Percentiles rank a stretch among this genome's conserved stretches.
Evolutionary conservation across 192 early-diverging fungal genomes (phyloP).

Genomic region (Ambispora gerdemannii): DNA sequence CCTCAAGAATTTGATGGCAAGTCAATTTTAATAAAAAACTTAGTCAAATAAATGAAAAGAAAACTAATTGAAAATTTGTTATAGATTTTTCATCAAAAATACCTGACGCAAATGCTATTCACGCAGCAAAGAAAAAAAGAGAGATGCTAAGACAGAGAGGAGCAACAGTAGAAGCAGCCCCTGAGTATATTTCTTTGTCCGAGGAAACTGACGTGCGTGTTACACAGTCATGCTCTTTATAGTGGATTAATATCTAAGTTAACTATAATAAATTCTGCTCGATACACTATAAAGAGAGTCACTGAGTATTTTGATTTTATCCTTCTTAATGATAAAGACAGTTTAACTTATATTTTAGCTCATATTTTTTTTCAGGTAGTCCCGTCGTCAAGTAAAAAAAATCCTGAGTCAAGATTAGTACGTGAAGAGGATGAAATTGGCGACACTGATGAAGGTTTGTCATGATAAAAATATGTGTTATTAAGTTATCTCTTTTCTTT

Average conservation of each 20-base stretch:
- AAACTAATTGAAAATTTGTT: too few relatives aligned
- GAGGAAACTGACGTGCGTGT: constrained; percentile 28
- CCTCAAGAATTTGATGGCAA: not conserved
- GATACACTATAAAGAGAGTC: too few relatives aligned
- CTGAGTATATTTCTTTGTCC: constrained; percentile 42
- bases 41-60: too few relatives aligned
- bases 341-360: too few relatives aligned
- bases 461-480: not conserved
- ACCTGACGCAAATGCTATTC: constrained; percentile 50
- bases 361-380: not conserved
- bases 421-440: constrained; percentile 59
- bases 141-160: constrained; percentile 48
- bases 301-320: too few relatives aligned
- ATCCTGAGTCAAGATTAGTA: constrained; percentile 40
- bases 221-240: too few relatives aligned
- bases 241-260: too few relatives aligned
- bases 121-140: constrained; percentile 53
- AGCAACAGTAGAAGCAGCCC: constrained; percentile 22
- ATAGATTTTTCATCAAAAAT: constrained; percentile 29
- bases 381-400: not conserved
- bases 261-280: too few relatives aligned
- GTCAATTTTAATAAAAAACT: too few relatives aligned
- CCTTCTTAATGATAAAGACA: too few relatives aligned
- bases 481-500: not conserved
- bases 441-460: constrained; percentile 53